phyloP scores from a whole-genome alignment of 2,329 filamentous ascomycete species.

The Periconia macrospinosa region DNA sequence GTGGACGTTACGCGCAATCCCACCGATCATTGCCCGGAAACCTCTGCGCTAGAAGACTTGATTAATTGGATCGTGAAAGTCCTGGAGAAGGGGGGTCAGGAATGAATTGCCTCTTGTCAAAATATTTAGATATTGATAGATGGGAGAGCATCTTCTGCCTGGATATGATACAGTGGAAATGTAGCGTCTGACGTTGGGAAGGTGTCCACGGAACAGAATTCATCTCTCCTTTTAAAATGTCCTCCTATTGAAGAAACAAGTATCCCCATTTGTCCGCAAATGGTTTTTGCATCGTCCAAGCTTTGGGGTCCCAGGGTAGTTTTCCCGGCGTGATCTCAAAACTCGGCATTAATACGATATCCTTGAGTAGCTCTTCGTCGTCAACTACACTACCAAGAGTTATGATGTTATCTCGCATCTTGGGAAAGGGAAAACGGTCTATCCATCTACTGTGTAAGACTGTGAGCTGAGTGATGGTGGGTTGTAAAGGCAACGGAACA shows the following conservation, averaged over 20 bases:
- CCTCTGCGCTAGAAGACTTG: constrained; percentile 27
- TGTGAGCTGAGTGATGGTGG: constrained; percentile 37
- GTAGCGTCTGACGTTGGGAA: neutral
- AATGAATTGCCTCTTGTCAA: neutral
- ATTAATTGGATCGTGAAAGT: constrained; percentile 26
- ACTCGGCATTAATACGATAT: constrained; percentile 38
- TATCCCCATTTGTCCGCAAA: constrained; percentile 43
- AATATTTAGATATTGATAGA: neutral
- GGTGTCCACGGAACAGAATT: neutral
- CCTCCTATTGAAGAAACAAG: constrained; percentile 2
- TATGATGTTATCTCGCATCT: constrained; percentile 45
- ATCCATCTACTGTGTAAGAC: constrained; percentile 44
- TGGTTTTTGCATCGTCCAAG: constrained; percentile 38
- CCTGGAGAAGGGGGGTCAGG: constrained; percentile 11
- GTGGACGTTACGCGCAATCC: constrained; percentile 44
- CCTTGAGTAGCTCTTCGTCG: constrained; percentile 41
- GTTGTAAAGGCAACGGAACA: constrained; percentile 30
- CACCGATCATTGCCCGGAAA: constrained; percentile 38
- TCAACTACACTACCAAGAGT: constrained; percentile 32
- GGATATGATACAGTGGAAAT: neutral
- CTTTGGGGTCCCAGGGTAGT: constrained; percentile 36
- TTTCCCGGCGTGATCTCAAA: constrained; percentile 33
- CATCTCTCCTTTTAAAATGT: neutral
- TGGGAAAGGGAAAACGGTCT: constrained; percentile 47
- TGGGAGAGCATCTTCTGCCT: neutral